A percentile compares a stretch with the other conserved stretches of the same genome.
phyloP scores from a whole-genome alignment of 352 stramenopile species.

The Phytophthora fragariae region DNA sequence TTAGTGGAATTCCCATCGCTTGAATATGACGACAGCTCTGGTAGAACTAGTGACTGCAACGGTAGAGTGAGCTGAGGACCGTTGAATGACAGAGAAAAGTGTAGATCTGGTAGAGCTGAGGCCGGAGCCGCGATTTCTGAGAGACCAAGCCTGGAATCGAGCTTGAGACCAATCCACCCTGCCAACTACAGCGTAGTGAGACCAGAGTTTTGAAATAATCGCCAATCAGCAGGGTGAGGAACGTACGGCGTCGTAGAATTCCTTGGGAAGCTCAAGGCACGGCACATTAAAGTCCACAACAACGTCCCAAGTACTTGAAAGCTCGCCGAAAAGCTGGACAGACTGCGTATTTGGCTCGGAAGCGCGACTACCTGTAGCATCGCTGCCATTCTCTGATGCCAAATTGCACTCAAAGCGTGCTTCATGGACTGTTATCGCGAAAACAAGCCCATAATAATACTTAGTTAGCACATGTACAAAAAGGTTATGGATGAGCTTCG shows the following conservation, averaged over 20 bases:
- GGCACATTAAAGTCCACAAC: conserved; percentile 65
- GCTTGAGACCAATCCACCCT: conserved; percentile 57
- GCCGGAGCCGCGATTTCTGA: conserved; percentile 45
- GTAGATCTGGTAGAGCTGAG: conserved; percentile 43
- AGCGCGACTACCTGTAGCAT: background rate
- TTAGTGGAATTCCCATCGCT: conserved; percentile 18
- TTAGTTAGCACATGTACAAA: background rate
- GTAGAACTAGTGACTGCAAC: conserved; percentile 54
- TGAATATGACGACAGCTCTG: conserved; percentile 27
- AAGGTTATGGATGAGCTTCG: background rate
- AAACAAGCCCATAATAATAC: conserved; percentile 2
- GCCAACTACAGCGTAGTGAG: conserved; percentile 45
- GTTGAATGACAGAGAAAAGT: conserved; percentile 56
- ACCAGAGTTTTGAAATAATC: background rate
- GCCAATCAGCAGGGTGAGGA: background rate
- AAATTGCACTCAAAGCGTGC: conserved; percentile 38
- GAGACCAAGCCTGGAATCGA: conserved; percentile 53
- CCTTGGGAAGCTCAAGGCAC: conserved; percentile 62
- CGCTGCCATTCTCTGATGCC: background rate
- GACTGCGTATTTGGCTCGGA: background rate
- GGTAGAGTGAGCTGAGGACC: conserved; percentile 43
- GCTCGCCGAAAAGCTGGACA: conserved; percentile 55
- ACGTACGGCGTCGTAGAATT: conserved; percentile 71
- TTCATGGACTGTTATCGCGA: conserved; percentile 47
- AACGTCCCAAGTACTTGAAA: conserved; percentile 67